phyloP scores from a whole-genome alignment of 2,329 filamentous ascomycete genomes.

The Decorospora gaudefroyi region DNA sequence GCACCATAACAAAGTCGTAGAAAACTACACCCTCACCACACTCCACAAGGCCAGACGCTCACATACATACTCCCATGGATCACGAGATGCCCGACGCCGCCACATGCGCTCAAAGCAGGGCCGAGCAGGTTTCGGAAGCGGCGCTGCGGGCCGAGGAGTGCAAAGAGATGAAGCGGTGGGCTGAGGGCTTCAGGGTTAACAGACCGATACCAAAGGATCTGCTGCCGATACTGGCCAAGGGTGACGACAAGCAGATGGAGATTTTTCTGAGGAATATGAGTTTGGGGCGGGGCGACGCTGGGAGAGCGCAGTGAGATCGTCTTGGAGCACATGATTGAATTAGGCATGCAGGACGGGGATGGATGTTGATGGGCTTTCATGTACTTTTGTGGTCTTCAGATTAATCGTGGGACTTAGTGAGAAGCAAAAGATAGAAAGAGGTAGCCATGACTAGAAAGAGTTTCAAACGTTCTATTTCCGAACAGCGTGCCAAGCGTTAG shows the following conservation, averaged over 20 bases:
- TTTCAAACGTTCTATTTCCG: too few species aligned
- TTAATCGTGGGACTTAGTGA: too few species aligned
- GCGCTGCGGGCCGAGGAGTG: not conserved
- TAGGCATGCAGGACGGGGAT: too few species aligned
- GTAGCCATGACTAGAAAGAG: too few species aligned
- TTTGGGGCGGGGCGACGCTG: slow-evolving; percentile 64
- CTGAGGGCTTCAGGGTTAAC: slow-evolving; percentile 70
- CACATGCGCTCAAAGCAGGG: too few species aligned
- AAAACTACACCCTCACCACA: not conserved
- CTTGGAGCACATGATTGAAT: too few species aligned
- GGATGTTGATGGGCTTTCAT: too few species aligned
- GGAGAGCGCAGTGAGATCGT: too few species aligned
- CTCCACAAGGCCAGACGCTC: not conserved
- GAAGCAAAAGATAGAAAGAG: too few species aligned
- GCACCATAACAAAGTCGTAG: not conserved
- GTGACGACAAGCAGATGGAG: slow-evolving; percentile 73
- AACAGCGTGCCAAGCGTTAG: too few species aligned
- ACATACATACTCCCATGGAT: not conserved
- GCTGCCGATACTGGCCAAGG: slow-evolving; percentile 90
- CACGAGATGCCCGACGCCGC: not conserved
- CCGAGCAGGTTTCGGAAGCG: too few species aligned
- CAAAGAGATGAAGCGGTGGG: not conserved
- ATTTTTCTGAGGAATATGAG: slow-evolving; percentile 66
- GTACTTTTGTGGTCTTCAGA: too few species aligned
- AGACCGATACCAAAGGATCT: slow-evolving; percentile 87